These are phyloP conservation scores for Phytophthora meadii DNA, from an alignment of 352 stramenopile genomes.

Conservation along the genomic window DNA sequence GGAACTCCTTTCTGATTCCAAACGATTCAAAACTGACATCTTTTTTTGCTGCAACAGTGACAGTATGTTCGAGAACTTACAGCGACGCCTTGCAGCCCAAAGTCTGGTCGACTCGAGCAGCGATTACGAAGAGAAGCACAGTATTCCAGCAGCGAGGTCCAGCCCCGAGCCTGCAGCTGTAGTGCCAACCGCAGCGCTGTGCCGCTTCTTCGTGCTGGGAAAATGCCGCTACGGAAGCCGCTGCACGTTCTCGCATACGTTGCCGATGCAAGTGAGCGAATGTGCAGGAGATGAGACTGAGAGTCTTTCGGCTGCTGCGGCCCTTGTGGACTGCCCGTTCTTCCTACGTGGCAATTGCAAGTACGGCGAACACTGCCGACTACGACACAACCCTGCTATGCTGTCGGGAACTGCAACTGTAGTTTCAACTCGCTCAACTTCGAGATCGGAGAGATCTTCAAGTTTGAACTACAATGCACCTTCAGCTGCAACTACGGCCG, in stretches of 20 bases:
- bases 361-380: conserved; percentile 70
- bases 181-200: conserved; percentile 49
- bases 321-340: conserved; percentile 77
- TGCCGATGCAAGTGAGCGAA: conserved; percentile 41
- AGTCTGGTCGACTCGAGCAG: conserved; percentile 7
- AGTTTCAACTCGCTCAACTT: not conserved
- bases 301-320: conserved; percentile 52
- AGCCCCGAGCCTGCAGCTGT: not conserved
- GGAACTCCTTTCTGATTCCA: conserved; percentile 3
- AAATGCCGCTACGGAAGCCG: conserved; percentile 77
- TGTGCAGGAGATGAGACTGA: conserved; percentile 43
- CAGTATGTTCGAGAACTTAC: conserved; percentile 17
- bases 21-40: conserved; percentile 3
- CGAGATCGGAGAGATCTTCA: not conserved
- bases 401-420: conserved; percentile 7
- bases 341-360: conserved; percentile 82
- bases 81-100: conserved; percentile 19
- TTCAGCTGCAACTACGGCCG: not conserved
- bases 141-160: not conserved
- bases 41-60: conserved; percentile 16
- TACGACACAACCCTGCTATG: conserved; percentile 53
- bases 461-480: conserved; percentile 8
- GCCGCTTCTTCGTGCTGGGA: conserved; percentile 80
- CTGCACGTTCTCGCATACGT: conserved; percentile 75
- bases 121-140: conserved; percentile 28